phyloP scores from a whole-genome alignment of 306 rosid genomes.

The Medicago lupulina region DNA sequence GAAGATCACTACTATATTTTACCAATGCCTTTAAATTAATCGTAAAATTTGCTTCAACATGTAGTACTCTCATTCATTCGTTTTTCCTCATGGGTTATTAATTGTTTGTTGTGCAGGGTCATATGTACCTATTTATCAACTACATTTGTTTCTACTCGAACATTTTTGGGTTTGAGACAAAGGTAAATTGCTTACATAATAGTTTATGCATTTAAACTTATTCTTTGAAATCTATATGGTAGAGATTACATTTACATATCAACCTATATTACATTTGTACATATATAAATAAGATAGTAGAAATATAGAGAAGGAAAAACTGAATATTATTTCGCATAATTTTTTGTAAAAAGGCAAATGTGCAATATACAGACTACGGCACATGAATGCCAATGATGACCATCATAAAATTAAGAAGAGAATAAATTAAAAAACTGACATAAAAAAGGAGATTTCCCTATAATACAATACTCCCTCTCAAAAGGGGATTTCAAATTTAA shows the following conservation, averaged over 20 bases:
- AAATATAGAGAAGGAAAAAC: neutral
- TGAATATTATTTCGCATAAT: neutral
- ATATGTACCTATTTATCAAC: slow-evolving; percentile 87
- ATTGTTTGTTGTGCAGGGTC: slow-evolving; percentile 71
- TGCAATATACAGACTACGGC: neutral
- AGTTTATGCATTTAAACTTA: slow-evolving; percentile 26
- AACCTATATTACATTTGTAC: slow-evolving; percentile 22
- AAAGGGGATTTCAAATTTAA: neutral
- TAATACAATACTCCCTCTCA: neutral
- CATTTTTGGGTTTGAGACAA: slow-evolving; percentile 94
- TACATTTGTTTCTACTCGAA: slow-evolving; percentile 92
- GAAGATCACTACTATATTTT: slow-evolving; percentile 28
- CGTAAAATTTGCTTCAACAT: slow-evolving; percentile 30
- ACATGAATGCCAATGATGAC: neutral
- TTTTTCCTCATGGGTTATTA: slow-evolving; percentile 47
- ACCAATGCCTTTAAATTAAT: slow-evolving; percentile 21
- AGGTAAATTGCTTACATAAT: slow-evolving; percentile 57
- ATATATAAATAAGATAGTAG: neutral
- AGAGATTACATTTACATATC: slow-evolving; percentile 16
- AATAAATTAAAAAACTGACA: neutral
- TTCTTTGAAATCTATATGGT: slow-evolving; percentile 29
- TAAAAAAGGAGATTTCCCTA: neutral
- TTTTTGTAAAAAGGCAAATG: neutral
- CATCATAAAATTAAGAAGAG: neutral
- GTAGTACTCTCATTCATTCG: slow-evolving; percentile 37